Evolutionary conservation across 2,329 filamentous ascomycete species (phyloP).

Genomic region (Coniochaeta hoffmannii): DNA sequence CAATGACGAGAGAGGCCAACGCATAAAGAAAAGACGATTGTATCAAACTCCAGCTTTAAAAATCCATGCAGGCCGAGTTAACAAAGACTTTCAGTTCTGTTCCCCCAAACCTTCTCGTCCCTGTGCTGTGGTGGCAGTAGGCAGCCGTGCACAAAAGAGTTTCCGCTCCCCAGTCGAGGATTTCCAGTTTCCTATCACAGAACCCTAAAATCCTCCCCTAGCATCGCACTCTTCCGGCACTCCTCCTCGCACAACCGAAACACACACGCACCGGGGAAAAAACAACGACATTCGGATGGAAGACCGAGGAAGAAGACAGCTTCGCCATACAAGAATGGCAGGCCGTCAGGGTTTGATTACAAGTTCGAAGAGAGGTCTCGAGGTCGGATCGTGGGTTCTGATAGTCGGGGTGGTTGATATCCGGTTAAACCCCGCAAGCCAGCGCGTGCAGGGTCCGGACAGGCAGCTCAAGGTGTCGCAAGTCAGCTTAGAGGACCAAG

Average conservation of each 20-base stretch:
- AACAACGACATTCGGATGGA: slow-evolving; percentile 1
- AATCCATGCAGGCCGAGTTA: slow-evolving; percentile 3
- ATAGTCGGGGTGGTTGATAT: neutral
- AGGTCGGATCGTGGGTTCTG: neutral
- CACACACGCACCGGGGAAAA: neutral
- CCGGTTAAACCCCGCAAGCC: neutral
- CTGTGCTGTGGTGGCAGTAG: neutral
- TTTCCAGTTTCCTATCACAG: slow-evolving; percentile 1
- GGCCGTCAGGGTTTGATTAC: neutral
- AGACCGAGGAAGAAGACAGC: neutral
- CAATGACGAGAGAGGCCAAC: slow-evolving; percentile 1
- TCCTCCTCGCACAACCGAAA: neutral
- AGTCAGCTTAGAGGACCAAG: slow-evolving; percentile 65
- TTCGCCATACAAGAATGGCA: neutral
- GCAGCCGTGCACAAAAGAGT: neutral
- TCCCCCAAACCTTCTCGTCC: neutral
- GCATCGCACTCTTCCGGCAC: neutral
- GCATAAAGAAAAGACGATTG: slow-evolving; percentile 1
- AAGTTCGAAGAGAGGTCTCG: neutral
- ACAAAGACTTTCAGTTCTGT: slow-evolving; percentile 2
- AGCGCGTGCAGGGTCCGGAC: neutral
- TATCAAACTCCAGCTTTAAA: slow-evolving; percentile 4
- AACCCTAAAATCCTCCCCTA: neutral
- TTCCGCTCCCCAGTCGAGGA: neutral
- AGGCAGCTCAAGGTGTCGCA: neutral